These are phyloP conservation scores for Diaporthe destruens DNA, from an alignment of 2,329 filamentous ascomycete species.

Conservation along the genomic window DNA sequence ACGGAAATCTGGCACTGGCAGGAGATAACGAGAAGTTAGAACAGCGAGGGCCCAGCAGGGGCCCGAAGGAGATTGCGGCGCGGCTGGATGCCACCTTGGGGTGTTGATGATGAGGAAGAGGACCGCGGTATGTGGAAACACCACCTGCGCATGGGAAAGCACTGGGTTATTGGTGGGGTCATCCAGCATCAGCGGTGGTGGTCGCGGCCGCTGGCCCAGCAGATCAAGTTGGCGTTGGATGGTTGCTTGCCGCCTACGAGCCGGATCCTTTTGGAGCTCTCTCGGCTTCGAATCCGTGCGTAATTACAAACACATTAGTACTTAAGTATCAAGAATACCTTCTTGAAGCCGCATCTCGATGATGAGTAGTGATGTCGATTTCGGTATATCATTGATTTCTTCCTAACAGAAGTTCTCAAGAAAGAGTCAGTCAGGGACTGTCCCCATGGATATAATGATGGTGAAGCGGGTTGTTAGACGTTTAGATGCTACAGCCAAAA, in stretches of 20 bases:
- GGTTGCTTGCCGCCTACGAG: slow-evolving; percentile 52
- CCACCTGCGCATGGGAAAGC: slow-evolving; percentile 49
- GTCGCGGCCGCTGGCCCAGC: slow-evolving; percentile 49
- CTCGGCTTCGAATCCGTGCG: too few species aligned
- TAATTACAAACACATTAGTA: too few species aligned
- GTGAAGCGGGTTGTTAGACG: too few species aligned
- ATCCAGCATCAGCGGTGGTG: slow-evolving; percentile 52
- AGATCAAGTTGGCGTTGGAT: slow-evolving; percentile 52
- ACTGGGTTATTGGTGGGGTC: slow-evolving; percentile 52
- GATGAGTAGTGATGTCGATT: too few species aligned
- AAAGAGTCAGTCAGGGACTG: too few species aligned
- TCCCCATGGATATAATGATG: too few species aligned
- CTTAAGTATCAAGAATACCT: too few species aligned
- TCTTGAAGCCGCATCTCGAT: too few species aligned
- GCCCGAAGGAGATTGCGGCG: slow-evolving; percentile 47
- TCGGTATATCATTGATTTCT: too few species aligned
- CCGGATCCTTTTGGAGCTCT: too few species aligned
- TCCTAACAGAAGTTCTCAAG: too few species aligned
- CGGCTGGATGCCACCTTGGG: slow-evolving; percentile 56
- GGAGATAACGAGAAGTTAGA: neutral
- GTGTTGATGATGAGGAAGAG: slow-evolving; percentile 57
- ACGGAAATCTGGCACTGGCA: neutral
- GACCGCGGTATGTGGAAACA: slow-evolving; percentile 56
- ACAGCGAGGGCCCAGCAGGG: slow-evolving; percentile 42
- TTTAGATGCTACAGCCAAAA: too few species aligned